These are phyloP conservation scores for Oryza punctata DNA, from an alignment of 176 grass and related monocot species.

Conservation along the genomic window DNA sequence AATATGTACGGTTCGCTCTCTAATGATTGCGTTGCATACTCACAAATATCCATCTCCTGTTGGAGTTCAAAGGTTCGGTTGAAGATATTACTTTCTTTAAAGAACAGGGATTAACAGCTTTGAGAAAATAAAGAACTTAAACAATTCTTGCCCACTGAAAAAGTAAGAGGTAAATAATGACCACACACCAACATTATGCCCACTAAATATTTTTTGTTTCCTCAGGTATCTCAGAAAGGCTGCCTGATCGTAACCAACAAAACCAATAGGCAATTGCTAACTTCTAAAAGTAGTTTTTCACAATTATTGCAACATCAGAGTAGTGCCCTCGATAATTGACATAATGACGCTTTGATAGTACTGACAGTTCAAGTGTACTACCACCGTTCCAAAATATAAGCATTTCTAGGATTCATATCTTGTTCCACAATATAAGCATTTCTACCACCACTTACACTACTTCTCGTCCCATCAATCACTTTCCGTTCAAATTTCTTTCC, in stretches of 20 bases:
- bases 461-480: too few relatives aligned
- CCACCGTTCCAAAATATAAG: too few relatives aligned
- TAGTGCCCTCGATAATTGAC: background rate
- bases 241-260: background rate
- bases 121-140: background rate
- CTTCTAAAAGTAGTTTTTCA: too few relatives aligned
- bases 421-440: too few relatives aligned
- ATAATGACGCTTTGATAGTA: background rate
- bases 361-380: slow-evolving; percentile 7
- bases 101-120: slow-evolving; percentile 17
- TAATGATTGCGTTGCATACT: slow-evolving; percentile 54
- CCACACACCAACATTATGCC: background rate
- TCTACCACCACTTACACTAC: too few relatives aligned
- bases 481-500: too few relatives aligned
- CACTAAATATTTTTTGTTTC: slow-evolving; percentile 9
- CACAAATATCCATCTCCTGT: slow-evolving; percentile 82
- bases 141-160: background rate
- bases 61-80: slow-evolving; percentile 32
- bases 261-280: background rate
- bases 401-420: too few relatives aligned
- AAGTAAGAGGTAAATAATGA: background rate
- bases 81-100: slow-evolving; percentile 23
- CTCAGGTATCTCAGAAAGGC: background rate
- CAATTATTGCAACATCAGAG: background rate
- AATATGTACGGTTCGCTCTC: slow-evolving; percentile 58